phyloP scores from a whole-genome alignment of 768 basidiomycete genomes.

The Agrocybe praecox region DNA sequence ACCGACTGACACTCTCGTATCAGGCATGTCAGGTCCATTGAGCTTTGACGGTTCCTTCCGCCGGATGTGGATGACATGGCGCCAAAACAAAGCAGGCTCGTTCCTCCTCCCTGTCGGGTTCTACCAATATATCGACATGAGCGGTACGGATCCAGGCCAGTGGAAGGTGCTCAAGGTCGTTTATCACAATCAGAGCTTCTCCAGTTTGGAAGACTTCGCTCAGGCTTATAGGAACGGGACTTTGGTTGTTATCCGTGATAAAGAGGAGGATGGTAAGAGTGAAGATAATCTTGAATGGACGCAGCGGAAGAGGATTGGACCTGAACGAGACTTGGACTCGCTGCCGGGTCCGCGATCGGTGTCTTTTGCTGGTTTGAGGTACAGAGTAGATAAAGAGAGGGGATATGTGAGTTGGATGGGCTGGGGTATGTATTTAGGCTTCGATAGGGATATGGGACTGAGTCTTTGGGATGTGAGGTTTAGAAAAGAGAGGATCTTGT shows the following conservation, averaged over 20 bases:
- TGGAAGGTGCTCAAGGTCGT: constrained; percentile 61
- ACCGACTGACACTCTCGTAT: constrained; percentile 51
- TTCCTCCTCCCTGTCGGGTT: constrained; percentile 59
- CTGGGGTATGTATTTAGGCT: constrained; percentile 62
- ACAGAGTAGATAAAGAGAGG: constrained; percentile 50
- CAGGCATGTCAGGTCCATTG: constrained; percentile 49
- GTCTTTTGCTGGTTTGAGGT: constrained; percentile 60
- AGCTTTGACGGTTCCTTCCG: constrained; percentile 65
- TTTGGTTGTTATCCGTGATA: constrained; percentile 24
- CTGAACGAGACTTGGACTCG: constrained; percentile 57
- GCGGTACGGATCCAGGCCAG: constrained; percentile 49
- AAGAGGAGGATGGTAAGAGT: constrained; percentile 14
- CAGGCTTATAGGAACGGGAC: constrained; percentile 56
- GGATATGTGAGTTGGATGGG: constrained; percentile 73
- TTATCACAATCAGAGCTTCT: constrained; percentile 62
- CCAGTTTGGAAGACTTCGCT: constrained; percentile 47
- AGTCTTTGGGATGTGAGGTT: constrained; percentile 63
- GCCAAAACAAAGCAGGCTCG: constrained; percentile 48
- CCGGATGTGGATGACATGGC: constrained; percentile 53
- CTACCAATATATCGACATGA: constrained; percentile 59
- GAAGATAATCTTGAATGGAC: constrained; percentile 42
- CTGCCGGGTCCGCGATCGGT: constrained; percentile 67
- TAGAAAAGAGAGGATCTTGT: constrained; percentile 59
- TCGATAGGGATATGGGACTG: constrained; percentile 69
- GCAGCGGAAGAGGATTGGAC: constrained; percentile 40